Conservation (phyloP, 139 green algal species). For the Chlorella ohadii region DNA sequence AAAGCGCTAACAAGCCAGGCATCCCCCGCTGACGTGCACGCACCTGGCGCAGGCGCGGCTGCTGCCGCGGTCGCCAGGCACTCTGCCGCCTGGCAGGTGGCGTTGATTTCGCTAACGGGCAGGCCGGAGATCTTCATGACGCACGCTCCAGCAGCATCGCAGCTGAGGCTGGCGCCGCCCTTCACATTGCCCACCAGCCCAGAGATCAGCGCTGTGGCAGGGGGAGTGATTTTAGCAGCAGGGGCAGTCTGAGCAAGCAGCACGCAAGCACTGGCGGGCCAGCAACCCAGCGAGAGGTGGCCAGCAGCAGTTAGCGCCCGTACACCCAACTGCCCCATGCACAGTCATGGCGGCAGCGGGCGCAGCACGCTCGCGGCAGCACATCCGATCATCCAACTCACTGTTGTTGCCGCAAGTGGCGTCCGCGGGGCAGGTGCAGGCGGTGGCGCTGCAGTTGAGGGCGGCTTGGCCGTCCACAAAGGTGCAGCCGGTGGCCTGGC, state of each 20-base stretch:
- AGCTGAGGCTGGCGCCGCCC: conserved; percentile 22
- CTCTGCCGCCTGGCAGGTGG: conserved; percentile 23
- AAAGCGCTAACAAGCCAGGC: too few species aligned
- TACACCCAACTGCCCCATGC: not conserved
- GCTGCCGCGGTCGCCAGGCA: not conserved
- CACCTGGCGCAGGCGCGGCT: not conserved
- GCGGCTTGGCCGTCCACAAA: not conserved
- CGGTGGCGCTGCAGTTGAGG: conserved; percentile 22
- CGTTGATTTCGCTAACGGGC: conserved; percentile 24
- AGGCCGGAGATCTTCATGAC: conserved; percentile 15
- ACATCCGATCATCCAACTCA: not conserved
- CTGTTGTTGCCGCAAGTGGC: conserved; percentile 17
- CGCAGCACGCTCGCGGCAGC: too few species aligned
- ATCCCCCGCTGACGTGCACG: too few species aligned
- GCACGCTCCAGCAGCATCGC: conserved; percentile 12
- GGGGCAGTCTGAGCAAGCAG: not conserved
- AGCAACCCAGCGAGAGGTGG: not conserved
- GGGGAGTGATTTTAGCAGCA: not conserved
- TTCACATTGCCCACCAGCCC: conserved; percentile 19
- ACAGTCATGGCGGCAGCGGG: not conserved
- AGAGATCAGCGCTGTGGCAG: conserved; percentile 11
- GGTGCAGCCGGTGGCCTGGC: conserved; percentile 19
- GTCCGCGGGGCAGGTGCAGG: conserved; percentile 24
- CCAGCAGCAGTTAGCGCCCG: not conserved
- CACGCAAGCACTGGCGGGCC: not conserved